phyloP scores from a whole-genome alignment of 352 stramenopile species.

The Globisporangium paroecandrum region DNA sequence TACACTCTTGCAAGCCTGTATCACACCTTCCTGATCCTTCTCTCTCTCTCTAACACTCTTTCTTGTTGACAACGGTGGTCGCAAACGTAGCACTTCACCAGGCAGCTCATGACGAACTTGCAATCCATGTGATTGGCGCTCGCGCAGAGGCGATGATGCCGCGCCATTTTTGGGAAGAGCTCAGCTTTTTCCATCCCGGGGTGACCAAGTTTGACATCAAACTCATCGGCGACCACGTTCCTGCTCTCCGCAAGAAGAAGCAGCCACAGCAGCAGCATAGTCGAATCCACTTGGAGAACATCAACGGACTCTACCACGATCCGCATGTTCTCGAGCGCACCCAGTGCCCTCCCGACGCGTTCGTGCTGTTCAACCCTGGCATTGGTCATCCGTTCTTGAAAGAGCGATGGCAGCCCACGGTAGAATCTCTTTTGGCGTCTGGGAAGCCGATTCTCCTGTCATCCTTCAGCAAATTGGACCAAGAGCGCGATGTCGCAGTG shows the following conservation, averaged over 20 bases:
- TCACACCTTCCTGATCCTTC: background rate
- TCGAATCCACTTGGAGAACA: slow-evolving; percentile 35
- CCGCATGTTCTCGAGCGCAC: slow-evolving; percentile 19
- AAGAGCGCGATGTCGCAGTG: slow-evolving; percentile 49
- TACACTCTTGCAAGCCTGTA: background rate
- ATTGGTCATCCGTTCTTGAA: slow-evolving; percentile 51
- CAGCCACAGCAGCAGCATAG: slow-evolving; percentile 14
- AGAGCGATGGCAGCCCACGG: slow-evolving; percentile 50
- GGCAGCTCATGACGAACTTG: slow-evolving; percentile 10
- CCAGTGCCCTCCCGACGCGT: slow-evolving; percentile 35
- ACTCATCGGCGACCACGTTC: slow-evolving; percentile 66
- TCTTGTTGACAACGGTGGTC: background rate
- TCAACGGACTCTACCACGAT: slow-evolving; percentile 55
- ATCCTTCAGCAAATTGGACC: slow-evolving; percentile 60
- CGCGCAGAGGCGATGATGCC: slow-evolving; percentile 76
- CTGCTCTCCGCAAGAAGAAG: slow-evolving; percentile 28
- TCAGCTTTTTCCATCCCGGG: slow-evolving; percentile 37
- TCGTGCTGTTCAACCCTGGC: slow-evolving; percentile 74
- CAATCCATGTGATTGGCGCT: slow-evolving; percentile 60
- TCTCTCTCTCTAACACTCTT: background rate
- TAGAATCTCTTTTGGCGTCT: slow-evolving; percentile 39
- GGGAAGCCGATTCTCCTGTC: slow-evolving; percentile 54
- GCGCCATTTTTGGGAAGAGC: slow-evolving; percentile 60
- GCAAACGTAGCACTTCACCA: background rate
- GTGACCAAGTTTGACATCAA: slow-evolving; percentile 36